Base-by-base conservation (phyloP, 148 eudicot species). In the Limonium bicolor region DNA sequence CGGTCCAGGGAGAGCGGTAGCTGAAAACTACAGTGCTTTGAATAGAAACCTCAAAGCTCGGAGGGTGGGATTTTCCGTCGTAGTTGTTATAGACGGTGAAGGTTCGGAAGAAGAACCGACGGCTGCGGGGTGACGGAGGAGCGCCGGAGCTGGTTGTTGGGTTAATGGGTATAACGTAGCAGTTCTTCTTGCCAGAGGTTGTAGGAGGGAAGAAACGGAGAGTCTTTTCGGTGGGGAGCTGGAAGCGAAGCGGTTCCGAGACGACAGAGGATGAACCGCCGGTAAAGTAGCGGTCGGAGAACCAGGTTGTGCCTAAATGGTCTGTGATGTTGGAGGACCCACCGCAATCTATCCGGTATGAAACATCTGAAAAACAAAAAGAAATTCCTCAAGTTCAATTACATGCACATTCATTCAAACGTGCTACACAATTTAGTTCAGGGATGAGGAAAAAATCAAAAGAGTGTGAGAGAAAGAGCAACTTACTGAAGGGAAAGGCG, bases 21-120 rank as follows among this genome's bases (percentile, higher is more conserved):
- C 74, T 63, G 37, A 82, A 86, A 12, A 86, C 96, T 1, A 82
- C 46, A 6, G 84, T 86, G 5, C 86, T 84, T 27, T 76, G 70
- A 5, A 86, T 77, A 18, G 96, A 68, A 19, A 86, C 55, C 40
- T 86, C 93, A 34, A 86, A 86, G 21, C 75, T 68, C 20, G 96
- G 96, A 2, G 83, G 46, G 35, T 63, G 77, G 0, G 72, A 54
- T 39, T 71, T 78, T 1, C 94, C 96, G 48, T 86, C 82, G 65
- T 63, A 86, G 40, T 86, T 86, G 46, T 86, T 88, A 48, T 86
- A 87, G 4, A 78, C 87, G 7, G 78, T 86, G 66, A 86, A 86
- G 0, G 85, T 78, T 1, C 96, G 77, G 55, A 86, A 19, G 15
- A 68, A 58, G 59, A 55, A 86, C 12, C 88, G 27, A 4, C 86